A percentile compares a stretch with the other conserved stretches of the same genome.
Evolutionary conservation across 495 filamentous ascomycete genomes (phyloP).

Genomic region (Penicillium psychrofluorescens): DNA sequence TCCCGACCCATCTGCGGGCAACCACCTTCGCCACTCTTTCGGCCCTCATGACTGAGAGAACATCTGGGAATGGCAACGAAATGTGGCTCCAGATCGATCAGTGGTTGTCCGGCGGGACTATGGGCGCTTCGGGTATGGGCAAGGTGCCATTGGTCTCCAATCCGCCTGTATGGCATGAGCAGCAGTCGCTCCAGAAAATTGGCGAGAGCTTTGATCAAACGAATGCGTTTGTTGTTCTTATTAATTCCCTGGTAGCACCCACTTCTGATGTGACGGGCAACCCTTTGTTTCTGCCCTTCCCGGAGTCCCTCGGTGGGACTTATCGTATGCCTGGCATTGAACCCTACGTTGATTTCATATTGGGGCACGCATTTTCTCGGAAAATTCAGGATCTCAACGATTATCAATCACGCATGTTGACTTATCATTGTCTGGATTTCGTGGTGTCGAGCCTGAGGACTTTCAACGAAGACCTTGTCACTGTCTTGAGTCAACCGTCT

Average conservation of each 20-base stretch:
- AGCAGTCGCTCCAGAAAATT: conserved; percentile 50
- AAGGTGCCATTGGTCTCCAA: conserved; percentile 33
- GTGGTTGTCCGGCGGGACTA: conserved; percentile 56
- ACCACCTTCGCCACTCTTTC: conserved; percentile 64
- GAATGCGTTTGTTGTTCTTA: conserved; percentile 69
- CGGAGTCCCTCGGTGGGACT: conserved; percentile 73
- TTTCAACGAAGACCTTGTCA: conserved; percentile 89
- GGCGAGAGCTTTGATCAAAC: conserved; percentile 69
- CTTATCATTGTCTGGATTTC: conserved; percentile 72
- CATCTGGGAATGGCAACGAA: conserved; percentile 45
- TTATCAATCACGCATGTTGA: conserved; percentile 59
- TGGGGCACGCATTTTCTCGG: conserved; percentile 63
- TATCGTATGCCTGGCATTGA: conserved; percentile 83
- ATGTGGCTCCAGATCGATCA: conserved; percentile 68
- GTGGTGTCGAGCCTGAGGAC: conserved; percentile 62
- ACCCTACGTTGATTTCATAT: conserved; percentile 80
- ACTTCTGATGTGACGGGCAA: conserved; percentile 37
- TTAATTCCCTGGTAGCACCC: conserved; percentile 61
- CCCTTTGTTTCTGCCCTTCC: conserved; percentile 70
- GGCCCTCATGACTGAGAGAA: conserved; percentile 61
- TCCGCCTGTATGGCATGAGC: conserved; percentile 40
- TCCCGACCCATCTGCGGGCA: conserved; percentile 68
- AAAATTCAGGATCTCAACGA: conserved; percentile 51
- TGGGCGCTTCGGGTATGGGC: conserved; percentile 25
- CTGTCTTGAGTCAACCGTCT: conserved; percentile 68